A percentile compares a stretch with the other conserved stretches of the same genome.
Evolutionary conservation across 2,329 filamentous ascomycete species (phyloP).

Genomic region (Microdochium trichocladiopsis): DNA sequence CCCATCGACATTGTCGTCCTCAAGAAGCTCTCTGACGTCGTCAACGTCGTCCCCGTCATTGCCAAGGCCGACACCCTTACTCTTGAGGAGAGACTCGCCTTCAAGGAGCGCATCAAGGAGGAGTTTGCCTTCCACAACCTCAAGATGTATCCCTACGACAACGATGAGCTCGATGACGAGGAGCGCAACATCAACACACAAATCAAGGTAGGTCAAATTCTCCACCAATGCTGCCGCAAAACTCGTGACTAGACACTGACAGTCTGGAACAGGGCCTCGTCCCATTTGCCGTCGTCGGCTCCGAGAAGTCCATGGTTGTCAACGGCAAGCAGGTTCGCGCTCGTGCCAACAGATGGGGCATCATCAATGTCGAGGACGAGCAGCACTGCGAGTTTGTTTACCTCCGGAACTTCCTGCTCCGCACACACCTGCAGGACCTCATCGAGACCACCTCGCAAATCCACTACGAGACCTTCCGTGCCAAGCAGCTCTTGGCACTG

Average conservation of each 20-base stretch:
- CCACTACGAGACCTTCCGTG: slow-evolving; percentile 99
- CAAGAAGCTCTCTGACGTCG: slow-evolving; percentile 98
- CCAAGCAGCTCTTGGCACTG: slow-evolving; percentile 94
- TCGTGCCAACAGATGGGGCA: slow-evolving; percentile 97
- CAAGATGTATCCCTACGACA: slow-evolving; percentile 99
- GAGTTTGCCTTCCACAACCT: slow-evolving; percentile 99
- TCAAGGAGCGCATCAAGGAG: slow-evolving; percentile 99
- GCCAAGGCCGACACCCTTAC: slow-evolving; percentile 97
- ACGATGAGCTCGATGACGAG: slow-evolving; percentile 97
- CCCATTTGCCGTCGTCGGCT: slow-evolving; percentile 95
- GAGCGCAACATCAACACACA: slow-evolving; percentile 88
- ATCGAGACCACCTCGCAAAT: slow-evolving; percentile 99
- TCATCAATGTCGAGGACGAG: slow-evolving; percentile 99
- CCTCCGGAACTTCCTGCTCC: slow-evolving; percentile 95
- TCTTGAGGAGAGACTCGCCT: slow-evolving; percentile 86
- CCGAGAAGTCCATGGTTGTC: slow-evolving; percentile 96
- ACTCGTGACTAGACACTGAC: slow-evolving; percentile 22
- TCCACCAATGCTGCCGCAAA: not conserved
- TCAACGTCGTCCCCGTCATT: slow-evolving; percentile 98
- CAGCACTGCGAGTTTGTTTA: slow-evolving; percentile 99
- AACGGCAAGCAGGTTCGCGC: slow-evolving; percentile 96
- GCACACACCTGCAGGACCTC: slow-evolving; percentile 95
- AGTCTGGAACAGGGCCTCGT: slow-evolving; percentile 64
- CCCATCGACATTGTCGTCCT: slow-evolving; percentile 98
- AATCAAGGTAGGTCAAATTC: slow-evolving; percentile 69